Conservation (phyloP, 176 grass and related monocot species). For the Pharus latifolius region DNA sequence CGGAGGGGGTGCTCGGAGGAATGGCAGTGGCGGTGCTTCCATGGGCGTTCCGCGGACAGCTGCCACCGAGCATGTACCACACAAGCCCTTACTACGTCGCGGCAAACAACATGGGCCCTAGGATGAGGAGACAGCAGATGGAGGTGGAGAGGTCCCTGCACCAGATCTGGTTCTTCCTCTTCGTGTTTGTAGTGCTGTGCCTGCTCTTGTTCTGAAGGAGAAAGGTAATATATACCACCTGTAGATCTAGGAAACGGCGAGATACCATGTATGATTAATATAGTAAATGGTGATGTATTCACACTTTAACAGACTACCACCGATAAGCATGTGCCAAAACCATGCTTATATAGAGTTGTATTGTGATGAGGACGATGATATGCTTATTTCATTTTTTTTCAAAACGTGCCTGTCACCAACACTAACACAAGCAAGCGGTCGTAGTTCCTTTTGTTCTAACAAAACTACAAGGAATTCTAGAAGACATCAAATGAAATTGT, state of each 20-base stretch:
- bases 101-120: not conserved
- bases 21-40: conserved; percentile 58
- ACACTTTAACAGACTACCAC: not conserved
- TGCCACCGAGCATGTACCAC: conserved; percentile 19
- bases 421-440: too few species aligned
- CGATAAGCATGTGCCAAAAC: conserved; percentile 19
- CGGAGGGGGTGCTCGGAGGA: conserved; percentile 35
- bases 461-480: too few species aligned
- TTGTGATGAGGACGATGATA: conserved; percentile 23
- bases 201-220: conserved; percentile 54
- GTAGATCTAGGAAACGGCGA: conserved; percentile 25
- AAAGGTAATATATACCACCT: not conserved
- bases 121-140: conserved; percentile 31
- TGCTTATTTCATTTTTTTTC: conserved; percentile 17
- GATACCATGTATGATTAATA: not conserved
- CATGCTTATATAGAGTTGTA: conserved; percentile 50
- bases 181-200: conserved; percentile 46
- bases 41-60: conserved; percentile 32
- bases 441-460: too few species aligned
- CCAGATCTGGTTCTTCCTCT: conserved; percentile 73
- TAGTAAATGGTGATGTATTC: conserved; percentile 1
- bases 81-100: conserved; percentile 20
- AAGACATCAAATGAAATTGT: too few species aligned
- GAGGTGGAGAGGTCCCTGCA: conserved; percentile 47
- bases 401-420: too few species aligned